phyloP scores from a whole-genome alignment of 2,329 filamentous ascomycete genomes.

The Microthyrium microscopicum region DNA sequence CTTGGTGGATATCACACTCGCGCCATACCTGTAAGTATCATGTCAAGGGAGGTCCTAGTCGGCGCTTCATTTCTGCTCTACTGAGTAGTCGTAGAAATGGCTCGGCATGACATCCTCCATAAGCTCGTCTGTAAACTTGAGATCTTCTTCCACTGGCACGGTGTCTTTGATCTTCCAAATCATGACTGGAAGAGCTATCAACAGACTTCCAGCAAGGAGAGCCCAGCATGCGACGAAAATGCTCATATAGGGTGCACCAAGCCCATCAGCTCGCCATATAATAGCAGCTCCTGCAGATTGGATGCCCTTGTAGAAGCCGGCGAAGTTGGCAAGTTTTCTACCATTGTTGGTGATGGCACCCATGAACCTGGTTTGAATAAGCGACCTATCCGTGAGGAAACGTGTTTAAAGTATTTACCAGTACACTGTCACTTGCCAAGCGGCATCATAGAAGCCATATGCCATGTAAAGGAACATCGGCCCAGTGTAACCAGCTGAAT shows the following conservation, averaged over 20 bases:
- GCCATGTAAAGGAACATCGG: constrained; percentile 84
- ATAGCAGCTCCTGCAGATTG: constrained; percentile 78
- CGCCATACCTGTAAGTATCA: too few species aligned
- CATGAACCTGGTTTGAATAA: constrained; percentile 50
- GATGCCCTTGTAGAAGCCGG: constrained; percentile 79
- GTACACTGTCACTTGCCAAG: constrained; percentile 81
- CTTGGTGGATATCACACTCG: too few species aligned
- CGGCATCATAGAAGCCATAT: constrained; percentile 77
- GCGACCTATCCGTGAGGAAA: not conserved
- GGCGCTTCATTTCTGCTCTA: too few species aligned
- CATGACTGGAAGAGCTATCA: constrained; percentile 67
- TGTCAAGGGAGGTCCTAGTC: too few species aligned
- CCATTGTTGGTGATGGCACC: constrained; percentile 82
- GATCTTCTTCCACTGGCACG: constrained; percentile 63
- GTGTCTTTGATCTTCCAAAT: constrained; percentile 64
- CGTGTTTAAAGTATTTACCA: constrained; percentile 37
- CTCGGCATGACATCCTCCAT: constrained; percentile 44
- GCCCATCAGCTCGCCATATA: constrained; percentile 52
- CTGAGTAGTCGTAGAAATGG: too few species aligned
- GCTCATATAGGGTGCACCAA: constrained; percentile 43
- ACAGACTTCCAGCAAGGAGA: constrained; percentile 52
- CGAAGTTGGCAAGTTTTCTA: constrained; percentile 79
- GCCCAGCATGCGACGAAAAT: constrained; percentile 65
- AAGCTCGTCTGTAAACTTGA: constrained; percentile 74
- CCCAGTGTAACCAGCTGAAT: constrained; percentile 48